phyloP scores from a whole-genome alignment of 495 filamentous ascomycete species.

The Daldinia grandis region DNA sequence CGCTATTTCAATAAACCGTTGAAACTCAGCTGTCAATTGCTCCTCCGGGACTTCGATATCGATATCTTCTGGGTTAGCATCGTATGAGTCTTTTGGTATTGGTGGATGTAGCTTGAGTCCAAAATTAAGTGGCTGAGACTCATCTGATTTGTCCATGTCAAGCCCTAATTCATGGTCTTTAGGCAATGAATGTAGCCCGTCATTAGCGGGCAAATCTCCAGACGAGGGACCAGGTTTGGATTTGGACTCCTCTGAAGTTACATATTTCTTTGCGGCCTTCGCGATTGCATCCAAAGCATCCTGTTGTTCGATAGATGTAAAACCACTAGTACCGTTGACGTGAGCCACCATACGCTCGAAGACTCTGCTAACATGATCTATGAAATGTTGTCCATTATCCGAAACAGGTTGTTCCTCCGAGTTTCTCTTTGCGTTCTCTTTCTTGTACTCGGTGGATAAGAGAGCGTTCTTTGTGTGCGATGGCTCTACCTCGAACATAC shows the following conservation, averaged over 20 bases:
- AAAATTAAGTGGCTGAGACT: constrained; percentile 1
- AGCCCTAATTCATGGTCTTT: not conserved
- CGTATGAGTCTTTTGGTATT: constrained; percentile 42
- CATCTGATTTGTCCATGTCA: not conserved
- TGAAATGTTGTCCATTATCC: constrained; percentile 49
- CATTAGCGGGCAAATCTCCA: not conserved
- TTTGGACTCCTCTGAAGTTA: constrained; percentile 47
- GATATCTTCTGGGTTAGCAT: constrained; percentile 57
- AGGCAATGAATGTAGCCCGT: not conserved
- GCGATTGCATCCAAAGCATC: constrained; percentile 55
- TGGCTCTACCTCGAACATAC: constrained; percentile 61
- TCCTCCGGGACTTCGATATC: constrained; percentile 56
- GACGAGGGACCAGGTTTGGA: not conserved
- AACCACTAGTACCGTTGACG: constrained; percentile 43
- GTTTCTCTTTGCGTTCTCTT: constrained; percentile 27
- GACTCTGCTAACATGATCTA: constrained; percentile 52
- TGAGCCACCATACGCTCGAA: constrained; percentile 48
- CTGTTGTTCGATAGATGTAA: constrained; percentile 40
- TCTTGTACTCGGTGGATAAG: constrained; percentile 41
- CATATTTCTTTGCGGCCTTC: constrained; percentile 55
- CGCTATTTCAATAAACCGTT: constrained; percentile 24
- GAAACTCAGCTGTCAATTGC: constrained; percentile 44
- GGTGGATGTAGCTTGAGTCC: constrained; percentile 3
- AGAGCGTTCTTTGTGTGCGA: constrained; percentile 40
- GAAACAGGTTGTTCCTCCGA: constrained; percentile 32